Evolutionary conservation across 129 eudicot species (phyloP), one percentile per base, ranked within the genome.

Genomic region (Oenanthe sinensis): DNA sequence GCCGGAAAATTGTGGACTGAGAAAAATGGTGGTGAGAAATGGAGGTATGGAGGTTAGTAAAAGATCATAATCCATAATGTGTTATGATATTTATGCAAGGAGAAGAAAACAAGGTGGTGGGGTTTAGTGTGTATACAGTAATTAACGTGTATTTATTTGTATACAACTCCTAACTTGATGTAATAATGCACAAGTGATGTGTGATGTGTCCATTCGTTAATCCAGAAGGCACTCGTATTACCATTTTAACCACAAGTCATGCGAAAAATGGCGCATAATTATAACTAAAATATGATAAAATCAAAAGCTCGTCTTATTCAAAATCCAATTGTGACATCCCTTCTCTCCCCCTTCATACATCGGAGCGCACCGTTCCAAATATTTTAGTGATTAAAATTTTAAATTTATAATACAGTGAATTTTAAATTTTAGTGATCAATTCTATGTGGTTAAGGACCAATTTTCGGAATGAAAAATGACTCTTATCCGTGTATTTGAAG

Each of bases 1-100:
- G 71, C 81, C 78, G 85, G 84, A 76, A 79, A 44, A 37, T 28
- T 83, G 82, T n/a, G 46, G 71, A 77, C 47, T 68, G 83, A 44
- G 86, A 65, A 26, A 63, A 80, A 80, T 43, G 7, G 71, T 44
- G 81, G 68, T 58, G 60, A 63, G 79, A 62, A 1, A 30, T 39
- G 48, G 79, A 82, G 86, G 77, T 22, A 72, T 63, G 5, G 76
- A 65, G 65, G 75, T 2, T 28, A 26, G 54, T 26, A 33, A 76
- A 50, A 79, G 79, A 82, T 76, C 47, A 80, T 76, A 40, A 26
- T 83, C 82, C 89, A 86, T 83, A 5, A 36, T 7, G 69, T 1
- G 52, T 72, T 12, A 12, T 19, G 39, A 40, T 67, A 26, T 74
- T 14, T 74, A 74, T 46, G 60, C 20, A 74, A 26, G 77, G 60